A percentile compares a stretch with the other conserved stretches of the same genome.
Conservation (phyloP, 331 rosid species). For the Rosa hybrid region DNA sequence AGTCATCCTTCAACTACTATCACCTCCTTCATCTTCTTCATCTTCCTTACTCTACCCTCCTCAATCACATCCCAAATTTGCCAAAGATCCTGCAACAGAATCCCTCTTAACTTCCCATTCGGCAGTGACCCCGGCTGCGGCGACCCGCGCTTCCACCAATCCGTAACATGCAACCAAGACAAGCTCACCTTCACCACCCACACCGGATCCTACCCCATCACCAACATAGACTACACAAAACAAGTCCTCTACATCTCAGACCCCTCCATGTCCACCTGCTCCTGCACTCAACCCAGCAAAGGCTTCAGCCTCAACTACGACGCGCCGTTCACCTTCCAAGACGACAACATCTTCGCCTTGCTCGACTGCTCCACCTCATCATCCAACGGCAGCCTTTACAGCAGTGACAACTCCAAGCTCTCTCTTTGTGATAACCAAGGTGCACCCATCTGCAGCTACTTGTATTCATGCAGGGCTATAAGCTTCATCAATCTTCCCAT, state of each 20-base stretch:
- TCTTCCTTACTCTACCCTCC: slow-evolving; percentile 37
- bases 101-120: slow-evolving; percentile 71
- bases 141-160: slow-evolving; percentile 67
- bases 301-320: slow-evolving; percentile 85
- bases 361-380: slow-evolving; percentile 60
- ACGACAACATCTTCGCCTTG: slow-evolving; percentile 66
- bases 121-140: slow-evolving; percentile 83
- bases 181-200: slow-evolving; percentile 67
- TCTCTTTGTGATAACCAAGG: slow-evolving; percentile 58
- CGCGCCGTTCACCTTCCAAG: slow-evolving; percentile 66
- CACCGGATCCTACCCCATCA: slow-evolving; percentile 75
- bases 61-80: slow-evolving; percentile 56
- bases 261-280: slow-evolving; percentile 89
- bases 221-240: slow-evolving; percentile 63
- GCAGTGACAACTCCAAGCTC: slow-evolving; percentile 40
- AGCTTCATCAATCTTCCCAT: slow-evolving; percentile 62
- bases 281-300: slow-evolving; percentile 66
- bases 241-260: slow-evolving; percentile 73
- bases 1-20: slow-evolving; percentile 16
- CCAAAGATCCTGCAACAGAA: slow-evolving; percentile 65
- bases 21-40: slow-evolving; percentile 30
- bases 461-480: slow-evolving; percentile 72
- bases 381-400: slow-evolving; percentile 24
- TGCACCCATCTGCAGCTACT: slow-evolving; percentile 58
- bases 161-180: slow-evolving; percentile 55